phyloP scores from a whole-genome alignment of 1,139 yeast genomes.

The Candida labiduridarum region DNA sequence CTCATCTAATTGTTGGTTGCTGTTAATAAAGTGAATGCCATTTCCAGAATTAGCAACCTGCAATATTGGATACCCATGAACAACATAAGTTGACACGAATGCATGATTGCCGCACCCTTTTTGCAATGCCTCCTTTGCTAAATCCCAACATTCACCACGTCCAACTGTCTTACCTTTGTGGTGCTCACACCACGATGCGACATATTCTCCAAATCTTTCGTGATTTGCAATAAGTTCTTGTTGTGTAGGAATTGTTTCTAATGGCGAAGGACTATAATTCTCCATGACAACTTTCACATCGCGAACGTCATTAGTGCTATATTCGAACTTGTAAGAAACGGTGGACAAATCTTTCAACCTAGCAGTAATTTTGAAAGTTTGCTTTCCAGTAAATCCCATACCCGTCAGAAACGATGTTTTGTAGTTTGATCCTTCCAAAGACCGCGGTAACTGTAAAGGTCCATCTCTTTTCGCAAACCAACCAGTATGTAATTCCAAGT shows the following conservation, averaged over 20 bases:
- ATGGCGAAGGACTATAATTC: conserved; percentile 55
- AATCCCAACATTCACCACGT: conserved; percentile 79
- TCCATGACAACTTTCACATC: conserved; percentile 31
- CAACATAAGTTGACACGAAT: conserved; percentile 53
- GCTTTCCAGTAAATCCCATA: conserved; percentile 12
- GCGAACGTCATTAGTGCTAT: conserved; percentile 36
- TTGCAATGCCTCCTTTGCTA: conserved; percentile 64
- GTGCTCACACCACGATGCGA: conserved; percentile 67
- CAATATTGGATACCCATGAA: conserved; percentile 61
- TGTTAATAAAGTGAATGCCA: conserved; percentile 21
- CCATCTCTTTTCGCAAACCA: conserved; percentile 44
- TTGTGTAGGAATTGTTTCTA: conserved; percentile 34
- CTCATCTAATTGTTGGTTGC: conserved; percentile 33
- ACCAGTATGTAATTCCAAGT: conserved; percentile 44
- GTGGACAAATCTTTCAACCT: conserved; percentile 57
- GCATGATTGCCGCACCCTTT: conserved; percentile 67
- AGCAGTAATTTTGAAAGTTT: conserved; percentile 30
- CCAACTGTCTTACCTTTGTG: conserved; percentile 60
- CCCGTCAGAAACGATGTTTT: conserved; percentile 30
- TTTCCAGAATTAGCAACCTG: conserved; percentile 32
- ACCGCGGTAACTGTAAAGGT: conserved; percentile 34
- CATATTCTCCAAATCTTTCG: conserved; percentile 50
- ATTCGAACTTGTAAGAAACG: conserved; percentile 45
- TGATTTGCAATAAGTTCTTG: conserved; percentile 43
- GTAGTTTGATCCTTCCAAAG: conserved; percentile 39